Conservation (phyloP, 1,284 basidiomycete genomes). For the Naganishia albida region DNA sequence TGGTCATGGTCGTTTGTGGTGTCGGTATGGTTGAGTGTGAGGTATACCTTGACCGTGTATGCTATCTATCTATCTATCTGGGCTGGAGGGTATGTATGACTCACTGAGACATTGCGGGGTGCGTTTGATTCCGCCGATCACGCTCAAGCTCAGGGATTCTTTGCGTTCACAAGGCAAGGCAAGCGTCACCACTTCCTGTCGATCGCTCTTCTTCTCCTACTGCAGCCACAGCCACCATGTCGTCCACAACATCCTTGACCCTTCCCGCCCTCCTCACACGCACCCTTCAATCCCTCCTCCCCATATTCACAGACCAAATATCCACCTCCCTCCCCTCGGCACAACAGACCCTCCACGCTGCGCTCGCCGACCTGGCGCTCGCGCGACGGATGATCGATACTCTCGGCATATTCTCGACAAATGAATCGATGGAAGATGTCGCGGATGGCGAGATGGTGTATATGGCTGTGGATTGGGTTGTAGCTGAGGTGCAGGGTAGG, state of each 20-base stretch:
- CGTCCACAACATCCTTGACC: conserved; percentile 38
- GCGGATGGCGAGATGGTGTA: conserved; percentile 77
- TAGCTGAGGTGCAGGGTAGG: conserved; percentile 71
- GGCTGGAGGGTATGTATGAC: background rate
- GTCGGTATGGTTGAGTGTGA: background rate
- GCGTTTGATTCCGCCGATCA: too few species aligned
- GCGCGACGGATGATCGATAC: conserved; percentile 49
- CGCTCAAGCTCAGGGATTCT: too few species aligned
- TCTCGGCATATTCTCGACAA: conserved; percentile 78
- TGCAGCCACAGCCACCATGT: conserved; percentile 2
- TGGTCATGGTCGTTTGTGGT: conserved; percentile 9
- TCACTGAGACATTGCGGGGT: too few species aligned
- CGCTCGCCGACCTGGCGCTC: conserved; percentile 48
- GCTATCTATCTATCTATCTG: background rate
- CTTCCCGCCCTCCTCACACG: conserved; percentile 48
- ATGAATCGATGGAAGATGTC: conserved; percentile 82
- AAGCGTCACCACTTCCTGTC: background rate
- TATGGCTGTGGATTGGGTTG: conserved; percentile 71
- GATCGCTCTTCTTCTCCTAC: background rate
- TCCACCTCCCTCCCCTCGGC: conserved; percentile 38
- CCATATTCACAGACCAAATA: conserved; percentile 47
- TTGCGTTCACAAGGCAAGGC: background rate
- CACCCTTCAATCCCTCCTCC: conserved; percentile 43
- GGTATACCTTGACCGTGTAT: background rate
- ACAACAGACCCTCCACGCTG: conserved; percentile 39